Evolutionary conservation across 805 yeast species (phyloP), one percentile per base, ranked within the genome.

Genomic region (Kodamaea restingae): DNA sequence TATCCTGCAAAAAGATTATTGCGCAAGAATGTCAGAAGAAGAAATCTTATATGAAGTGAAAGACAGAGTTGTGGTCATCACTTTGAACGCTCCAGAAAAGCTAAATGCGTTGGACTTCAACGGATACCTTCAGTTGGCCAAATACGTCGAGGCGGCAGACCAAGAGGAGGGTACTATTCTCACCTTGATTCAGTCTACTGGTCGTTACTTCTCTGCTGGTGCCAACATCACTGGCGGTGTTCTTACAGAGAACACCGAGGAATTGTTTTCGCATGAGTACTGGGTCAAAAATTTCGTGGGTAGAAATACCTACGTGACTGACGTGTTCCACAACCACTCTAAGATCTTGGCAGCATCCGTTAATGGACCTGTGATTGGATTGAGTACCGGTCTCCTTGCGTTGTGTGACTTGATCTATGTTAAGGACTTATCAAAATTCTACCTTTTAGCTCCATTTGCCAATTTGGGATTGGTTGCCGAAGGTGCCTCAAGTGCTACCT

Each of bases 311-410:
- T 80, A 73, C 51, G 61, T 88, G 39, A 80, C 93, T 4, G 75
- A 79, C 46, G 67, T 81, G 27, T 78, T 85, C 55, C 75, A 77
- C 46, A 75, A 78, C 51, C 96, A 88, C 60, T 61, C 71, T 7
- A 88, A 88, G 56, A 68, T 86, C 7, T 63, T 88, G 26, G 80
- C 80, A 18, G 76, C 78, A 32, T 90, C 88, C 3, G 67, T 88
- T 41, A 88, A 88, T 55, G 96, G 96, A 0, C 95, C 96, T 0
- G 95, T 79, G 4, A 74, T 88, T 42, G 96, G 96, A 0, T 70
- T 88, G 42, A 67, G 80, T 22, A 78, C 90, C 2, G 88, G 88
- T 0, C 58, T 88, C 38, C 80, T 86, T 9, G 75, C 82, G n/a
- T 63, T 84, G 39, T 78, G 84, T 60, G 96, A 88, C 60, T 69